Conservation (phyloP, 345 rosid species). For the Bruguiera parviflora region DNA sequence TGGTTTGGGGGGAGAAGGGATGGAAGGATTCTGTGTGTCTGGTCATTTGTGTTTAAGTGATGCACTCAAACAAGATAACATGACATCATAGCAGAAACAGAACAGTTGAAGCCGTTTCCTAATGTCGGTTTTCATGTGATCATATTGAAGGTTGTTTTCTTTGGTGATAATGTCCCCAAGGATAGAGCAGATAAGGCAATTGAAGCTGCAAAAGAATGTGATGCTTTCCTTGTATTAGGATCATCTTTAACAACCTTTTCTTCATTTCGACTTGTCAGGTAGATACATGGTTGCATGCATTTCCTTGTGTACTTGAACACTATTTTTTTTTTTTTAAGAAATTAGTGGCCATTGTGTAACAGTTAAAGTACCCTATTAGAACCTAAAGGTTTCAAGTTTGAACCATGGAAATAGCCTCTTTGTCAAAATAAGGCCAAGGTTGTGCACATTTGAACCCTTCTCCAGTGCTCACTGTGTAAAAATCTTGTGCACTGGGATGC, state of each 20-base stretch:
- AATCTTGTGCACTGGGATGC: no score
- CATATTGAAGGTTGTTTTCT: conserved; percentile 67
- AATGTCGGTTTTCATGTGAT: not conserved
- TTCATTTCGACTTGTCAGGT: conserved; percentile 85
- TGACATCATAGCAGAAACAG: no score
- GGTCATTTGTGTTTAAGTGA: no score
- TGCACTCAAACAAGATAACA: no score
- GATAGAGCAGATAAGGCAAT: conserved; percentile 79
- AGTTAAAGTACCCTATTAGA: not conserved
- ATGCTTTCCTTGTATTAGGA: conserved; percentile 81
- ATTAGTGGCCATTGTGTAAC: not conserved
- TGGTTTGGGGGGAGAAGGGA: no score
- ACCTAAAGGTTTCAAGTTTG: no score
- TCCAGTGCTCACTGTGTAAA: no score
- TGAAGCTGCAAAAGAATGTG: conserved; percentile 68
- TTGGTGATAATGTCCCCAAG: conserved; percentile 91
- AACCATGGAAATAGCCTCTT: no score
- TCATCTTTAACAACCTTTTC: conserved; percentile 94
- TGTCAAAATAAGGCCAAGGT: no score
- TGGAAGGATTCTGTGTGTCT: no score
- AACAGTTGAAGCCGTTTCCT: not conserved
- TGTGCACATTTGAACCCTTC: no score
- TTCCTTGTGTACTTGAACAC: not conserved
- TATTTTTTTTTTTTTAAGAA: no score
- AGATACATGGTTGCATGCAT: conserved; percentile 1